Conservation (phyloP, 1,139 yeast species). For the Zygoascus sp. region DNA sequence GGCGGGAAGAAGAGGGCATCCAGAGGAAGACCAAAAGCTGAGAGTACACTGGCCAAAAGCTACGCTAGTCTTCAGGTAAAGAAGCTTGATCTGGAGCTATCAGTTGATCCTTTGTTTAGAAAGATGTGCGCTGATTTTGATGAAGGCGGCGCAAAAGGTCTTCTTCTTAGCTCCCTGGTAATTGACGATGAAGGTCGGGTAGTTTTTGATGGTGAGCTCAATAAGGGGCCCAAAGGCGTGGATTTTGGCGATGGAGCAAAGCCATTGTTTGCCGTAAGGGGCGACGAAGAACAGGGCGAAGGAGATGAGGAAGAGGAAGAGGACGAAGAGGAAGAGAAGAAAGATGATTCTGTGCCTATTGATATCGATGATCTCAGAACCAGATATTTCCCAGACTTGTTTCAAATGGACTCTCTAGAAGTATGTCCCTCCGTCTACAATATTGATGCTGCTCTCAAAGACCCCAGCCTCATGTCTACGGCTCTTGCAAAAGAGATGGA, state of each 20-base stretch:
- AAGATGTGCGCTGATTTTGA: slow-evolving; percentile 90
- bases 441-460: slow-evolving; percentile 53
- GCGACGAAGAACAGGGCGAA: slow-evolving; percentile 2
- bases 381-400: slow-evolving; percentile 25
- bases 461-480: slow-evolving; percentile 32
- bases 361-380: slow-evolving; percentile 20
- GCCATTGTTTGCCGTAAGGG: slow-evolving; percentile 21
- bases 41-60: slow-evolving; percentile 46
- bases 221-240: slow-evolving; percentile 19
- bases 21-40: slow-evolving; percentile 31
- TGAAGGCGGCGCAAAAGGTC: slow-evolving; percentile 90
- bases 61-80: slow-evolving; percentile 62
- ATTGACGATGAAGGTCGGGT: slow-evolving; percentile 57
- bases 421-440: slow-evolving; percentile 63
- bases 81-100: slow-evolving; percentile 69
- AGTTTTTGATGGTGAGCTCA: slow-evolving; percentile 49
- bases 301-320: slow-evolving; percentile 12
- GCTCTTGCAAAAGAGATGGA: slow-evolving; percentile 25
- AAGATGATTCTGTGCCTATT: slow-evolving; percentile 10
- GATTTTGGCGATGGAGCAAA: slow-evolving; percentile 24
- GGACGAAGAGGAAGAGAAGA: slow-evolving; percentile 23
- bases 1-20: slow-evolving; percentile 20
- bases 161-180: slow-evolving; percentile 65
- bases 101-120: slow-evolving; percentile 83
- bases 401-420: slow-evolving; percentile 39